Conservation (phyloP, 768 basidiomycete species). For the Rickenella mellea region DNA sequence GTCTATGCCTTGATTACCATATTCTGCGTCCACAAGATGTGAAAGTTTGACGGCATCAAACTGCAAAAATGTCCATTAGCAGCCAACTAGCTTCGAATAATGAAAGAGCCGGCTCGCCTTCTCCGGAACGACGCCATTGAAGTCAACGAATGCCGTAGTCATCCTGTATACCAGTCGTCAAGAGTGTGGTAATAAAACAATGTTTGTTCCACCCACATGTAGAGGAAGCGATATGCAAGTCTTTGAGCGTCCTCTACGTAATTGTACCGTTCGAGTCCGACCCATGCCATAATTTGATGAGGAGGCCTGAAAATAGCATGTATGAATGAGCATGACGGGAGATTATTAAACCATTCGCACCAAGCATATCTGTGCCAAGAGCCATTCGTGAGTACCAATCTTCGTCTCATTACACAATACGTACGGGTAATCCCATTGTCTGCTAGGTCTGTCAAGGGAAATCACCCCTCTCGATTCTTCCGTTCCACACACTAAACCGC, state of each 20-base stretch:
- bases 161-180: conserved; percentile 47
- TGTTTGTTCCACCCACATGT: conserved; percentile 55
- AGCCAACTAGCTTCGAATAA: neutral
- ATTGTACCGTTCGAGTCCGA: conserved; percentile 92
- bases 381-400: conserved; percentile 8
- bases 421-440: conserved; percentile 97
- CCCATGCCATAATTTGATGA: conserved; percentile 98
- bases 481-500: conserved; percentile 91
- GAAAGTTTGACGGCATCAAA: conserved; percentile 96
- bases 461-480: conserved; percentile 95
- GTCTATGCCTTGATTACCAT: conserved; percentile 92
- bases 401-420: conserved; percentile 22
- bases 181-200: neutral
- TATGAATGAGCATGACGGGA: neutral
- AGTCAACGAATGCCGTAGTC: conserved; percentile 91
- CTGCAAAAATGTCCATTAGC: conserved; percentile 21
- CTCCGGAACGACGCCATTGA: conserved; percentile 96
- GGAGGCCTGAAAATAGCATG: conserved; percentile 59
- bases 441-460: conserved; percentile 91
- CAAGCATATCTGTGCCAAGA: conserved; percentile 52
- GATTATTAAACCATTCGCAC: conserved; percentile 21
- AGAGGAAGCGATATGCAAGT: conserved; percentile 92
- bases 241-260: conserved; percentile 90
- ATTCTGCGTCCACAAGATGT: conserved; percentile 95
- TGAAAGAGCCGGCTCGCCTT: conserved; percentile 55